Conservation (phyloP, 1,284 basidiomycete species). For the Fistulinella staudtii region DNA sequence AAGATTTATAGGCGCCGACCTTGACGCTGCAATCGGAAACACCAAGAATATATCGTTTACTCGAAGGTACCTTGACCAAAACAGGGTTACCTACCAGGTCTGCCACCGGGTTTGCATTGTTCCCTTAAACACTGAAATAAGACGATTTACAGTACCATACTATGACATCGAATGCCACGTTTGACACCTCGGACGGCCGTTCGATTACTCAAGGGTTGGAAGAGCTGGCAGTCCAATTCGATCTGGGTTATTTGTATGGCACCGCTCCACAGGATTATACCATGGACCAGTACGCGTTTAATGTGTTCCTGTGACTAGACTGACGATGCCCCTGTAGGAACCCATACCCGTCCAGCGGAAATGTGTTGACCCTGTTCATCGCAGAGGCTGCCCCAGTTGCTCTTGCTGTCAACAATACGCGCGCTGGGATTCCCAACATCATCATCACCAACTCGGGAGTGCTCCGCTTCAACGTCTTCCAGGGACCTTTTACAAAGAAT, state of each 20-base stretch:
- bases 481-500: constrained; percentile 72
- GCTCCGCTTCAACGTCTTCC: constrained; percentile 70
- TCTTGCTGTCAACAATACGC: constrained; percentile 59
- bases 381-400: constrained; percentile 54
- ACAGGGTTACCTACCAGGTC: constrained; percentile 69
- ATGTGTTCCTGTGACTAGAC: background rate
- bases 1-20: constrained; percentile 43
- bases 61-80: constrained; percentile 71
- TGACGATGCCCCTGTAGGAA: constrained; percentile 33
- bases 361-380: constrained; percentile 58
- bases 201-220: constrained; percentile 54
- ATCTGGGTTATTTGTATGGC: constrained; percentile 57
- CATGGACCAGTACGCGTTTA: constrained; percentile 46
- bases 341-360: constrained; percentile 65
- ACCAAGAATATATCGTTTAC: constrained; percentile 55
- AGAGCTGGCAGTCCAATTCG: constrained; percentile 49
- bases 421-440: constrained; percentile 56
- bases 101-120: background rate
- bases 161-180: constrained; percentile 37
- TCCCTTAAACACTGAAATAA: background rate
- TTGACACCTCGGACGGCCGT: constrained; percentile 54
- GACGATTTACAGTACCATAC: constrained; percentile 53
- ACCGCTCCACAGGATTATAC: constrained; percentile 73
- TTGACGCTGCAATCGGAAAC: constrained; percentile 39
- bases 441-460: constrained; percentile 73